Conservation (phyloP, 805 yeast species). For the Suhomyces sp. region DNA sequence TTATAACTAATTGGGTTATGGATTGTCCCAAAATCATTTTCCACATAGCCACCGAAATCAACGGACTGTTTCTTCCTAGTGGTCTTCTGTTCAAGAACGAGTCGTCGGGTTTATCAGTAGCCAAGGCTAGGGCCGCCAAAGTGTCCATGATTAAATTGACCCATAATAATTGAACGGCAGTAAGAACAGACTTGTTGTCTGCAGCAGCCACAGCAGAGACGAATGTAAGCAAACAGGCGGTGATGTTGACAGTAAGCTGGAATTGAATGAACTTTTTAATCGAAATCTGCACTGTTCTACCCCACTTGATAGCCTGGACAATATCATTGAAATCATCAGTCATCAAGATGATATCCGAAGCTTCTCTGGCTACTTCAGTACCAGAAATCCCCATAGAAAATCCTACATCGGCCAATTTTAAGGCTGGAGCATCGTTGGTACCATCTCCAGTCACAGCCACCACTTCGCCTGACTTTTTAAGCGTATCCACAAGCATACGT, state of each 20-base stretch:
- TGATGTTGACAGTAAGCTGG: slow-evolving; percentile 92
- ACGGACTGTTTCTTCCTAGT: slow-evolving; percentile 71
- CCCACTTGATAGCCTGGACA: slow-evolving; percentile 98
- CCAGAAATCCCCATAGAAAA: slow-evolving; percentile 99
- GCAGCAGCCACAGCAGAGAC: slow-evolving; percentile 86
- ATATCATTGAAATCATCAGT: slow-evolving; percentile 93
- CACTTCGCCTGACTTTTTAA: slow-evolving; percentile 79
- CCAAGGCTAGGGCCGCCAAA: slow-evolving; percentile 93
- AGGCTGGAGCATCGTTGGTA: slow-evolving; percentile 97
- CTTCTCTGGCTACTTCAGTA: slow-evolving; percentile 98
- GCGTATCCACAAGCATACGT: slow-evolving; percentile 75
- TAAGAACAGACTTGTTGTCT: slow-evolving; percentile 80
- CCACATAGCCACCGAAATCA: slow-evolving; percentile 94
- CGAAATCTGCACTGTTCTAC: slow-evolving; percentile 91
- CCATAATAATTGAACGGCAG: slow-evolving; percentile 97
- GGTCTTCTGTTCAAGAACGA: slow-evolving; percentile 78
- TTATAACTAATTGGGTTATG: slow-evolving; percentile 68
- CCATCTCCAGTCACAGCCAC: slow-evolving; percentile 99
- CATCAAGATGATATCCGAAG: slow-evolving; percentile 88
- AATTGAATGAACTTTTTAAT: slow-evolving; percentile 95
- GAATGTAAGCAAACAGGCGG: slow-evolving; percentile 94
- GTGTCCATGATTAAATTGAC: slow-evolving; percentile 98
- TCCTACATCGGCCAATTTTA: slow-evolving; percentile 95
- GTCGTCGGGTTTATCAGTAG: slow-evolving; percentile 94
- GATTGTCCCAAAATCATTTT: slow-evolving; percentile 95